Conservation (phyloP, 192 early-diverging fungal genomes). For the Mortierella claussenii region DNA sequence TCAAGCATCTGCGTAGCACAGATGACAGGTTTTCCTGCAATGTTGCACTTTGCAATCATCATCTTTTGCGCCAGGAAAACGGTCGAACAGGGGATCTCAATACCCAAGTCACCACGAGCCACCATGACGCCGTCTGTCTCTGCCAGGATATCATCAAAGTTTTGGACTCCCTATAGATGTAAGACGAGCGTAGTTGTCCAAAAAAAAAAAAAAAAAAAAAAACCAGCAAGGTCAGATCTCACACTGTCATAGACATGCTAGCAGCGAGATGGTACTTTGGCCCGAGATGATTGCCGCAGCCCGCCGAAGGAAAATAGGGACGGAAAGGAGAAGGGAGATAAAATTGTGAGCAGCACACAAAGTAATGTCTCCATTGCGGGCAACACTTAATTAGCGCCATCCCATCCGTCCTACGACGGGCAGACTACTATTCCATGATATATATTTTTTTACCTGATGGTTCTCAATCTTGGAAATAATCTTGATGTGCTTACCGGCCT, state of each 20-base stretch:
- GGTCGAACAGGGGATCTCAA: conserved; percentile 92
- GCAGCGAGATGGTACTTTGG: too few species aligned
- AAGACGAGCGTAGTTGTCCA: too few species aligned
- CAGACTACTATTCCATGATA: not conserved
- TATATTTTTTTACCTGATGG: conserved; percentile 57
- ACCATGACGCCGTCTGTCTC: conserved; percentile 97
- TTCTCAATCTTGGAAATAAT: conserved; percentile 97
- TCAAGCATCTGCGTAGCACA: conserved; percentile 97
- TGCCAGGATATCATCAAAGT: conserved; percentile 94
- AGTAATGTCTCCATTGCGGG: too few species aligned
- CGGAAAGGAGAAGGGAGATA: too few species aligned
- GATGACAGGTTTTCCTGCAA: conserved; percentile 92
- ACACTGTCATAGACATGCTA: too few species aligned
- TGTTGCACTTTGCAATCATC: conserved; percentile 96
- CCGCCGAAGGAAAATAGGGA: too few species aligned
- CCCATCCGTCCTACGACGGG: not conserved
- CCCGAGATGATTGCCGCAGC: too few species aligned
- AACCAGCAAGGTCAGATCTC: too few species aligned
- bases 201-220: too few species aligned
- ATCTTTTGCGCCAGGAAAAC: conserved; percentile 93
- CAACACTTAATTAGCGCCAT: too few species aligned
- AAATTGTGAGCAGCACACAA: too few species aligned
- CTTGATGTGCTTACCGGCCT: conserved; percentile 84
- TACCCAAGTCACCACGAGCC: conserved; percentile 93
- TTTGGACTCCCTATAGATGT: conserved; percentile 87